Conservation (phyloP, 208 protist genomes). For the Acanthamoeba sp. region DNA sequence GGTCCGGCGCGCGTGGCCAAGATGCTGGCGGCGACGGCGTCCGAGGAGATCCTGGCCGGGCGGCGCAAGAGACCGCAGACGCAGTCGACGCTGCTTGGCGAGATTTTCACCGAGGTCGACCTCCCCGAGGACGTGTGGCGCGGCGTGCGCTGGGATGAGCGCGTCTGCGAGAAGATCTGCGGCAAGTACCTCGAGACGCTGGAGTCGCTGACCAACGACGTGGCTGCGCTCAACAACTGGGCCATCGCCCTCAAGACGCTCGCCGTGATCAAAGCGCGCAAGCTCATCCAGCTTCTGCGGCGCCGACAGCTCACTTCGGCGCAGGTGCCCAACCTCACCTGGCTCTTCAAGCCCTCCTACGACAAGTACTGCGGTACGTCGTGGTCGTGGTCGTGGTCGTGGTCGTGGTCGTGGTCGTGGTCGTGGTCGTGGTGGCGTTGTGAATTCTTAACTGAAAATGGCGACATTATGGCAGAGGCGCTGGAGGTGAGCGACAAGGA, state of each 20-base stretch:
- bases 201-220: conserved; percentile 49
- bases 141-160: conserved; percentile 54
- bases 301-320: background rate
- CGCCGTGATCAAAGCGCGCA: conserved; percentile 39
- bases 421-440: too few species aligned
- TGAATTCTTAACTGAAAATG: too few species aligned
- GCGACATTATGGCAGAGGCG: background rate
- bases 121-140: conserved; percentile 39
- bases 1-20: conserved; percentile 36
- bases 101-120: conserved; percentile 45
- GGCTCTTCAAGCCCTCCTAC: conserved; percentile 65
- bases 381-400: too few species aligned
- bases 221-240: conserved; percentile 55
- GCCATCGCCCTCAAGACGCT: conserved; percentile 55
- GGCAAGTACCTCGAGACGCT: conserved; percentile 60
- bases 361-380: conserved; percentile 61
- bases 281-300: conserved; percentile 40
- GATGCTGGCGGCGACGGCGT: conserved; percentile 38
- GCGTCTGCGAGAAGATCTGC: conserved; percentile 53
- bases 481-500: conserved; percentile 56
- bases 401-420: too few species aligned
- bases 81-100: conserved; percentile 53
- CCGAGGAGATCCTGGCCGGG: conserved; percentile 46
- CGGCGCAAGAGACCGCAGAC: conserved; percentile 23
- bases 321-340: conserved; percentile 40